phyloP scores from a whole-genome alignment of 306 rosid genomes.

The Castanea crenata region DNA sequence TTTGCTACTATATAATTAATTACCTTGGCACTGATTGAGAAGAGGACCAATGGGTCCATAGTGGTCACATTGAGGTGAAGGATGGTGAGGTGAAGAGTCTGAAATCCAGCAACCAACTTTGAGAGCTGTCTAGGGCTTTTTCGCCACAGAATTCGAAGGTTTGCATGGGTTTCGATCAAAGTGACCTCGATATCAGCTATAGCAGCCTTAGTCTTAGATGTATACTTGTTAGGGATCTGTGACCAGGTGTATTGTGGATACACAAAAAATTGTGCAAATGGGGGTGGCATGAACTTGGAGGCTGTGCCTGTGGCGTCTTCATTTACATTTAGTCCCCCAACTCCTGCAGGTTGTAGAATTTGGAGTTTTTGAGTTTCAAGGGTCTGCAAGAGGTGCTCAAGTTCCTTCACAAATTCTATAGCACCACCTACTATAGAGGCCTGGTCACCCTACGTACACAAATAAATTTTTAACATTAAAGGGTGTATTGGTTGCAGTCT shows the following conservation, averaged over 20 bases:
- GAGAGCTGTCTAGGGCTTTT: slow-evolving; percentile 52
- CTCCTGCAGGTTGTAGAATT: slow-evolving; percentile 32
- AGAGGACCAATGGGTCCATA: slow-evolving; percentile 61
- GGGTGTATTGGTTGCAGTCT: no score
- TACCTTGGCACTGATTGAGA: slow-evolving; percentile 88
- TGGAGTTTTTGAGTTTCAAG: slow-evolving; percentile 78
- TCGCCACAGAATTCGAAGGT: slow-evolving; percentile 60
- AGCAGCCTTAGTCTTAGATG: slow-evolving; percentile 57
- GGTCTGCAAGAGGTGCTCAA: slow-evolving; percentile 67
- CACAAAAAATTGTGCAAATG: slow-evolving; percentile 60
- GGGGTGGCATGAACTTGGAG: slow-evolving; percentile 34
- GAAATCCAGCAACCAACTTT: slow-evolving; percentile 68
- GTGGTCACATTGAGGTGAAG: slow-evolving; percentile 86
- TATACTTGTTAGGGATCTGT: slow-evolving; percentile 54
- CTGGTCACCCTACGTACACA: slow-evolving; percentile 73
- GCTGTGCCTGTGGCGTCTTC: slow-evolving; percentile 26
- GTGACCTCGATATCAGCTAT: slow-evolving; percentile 91
- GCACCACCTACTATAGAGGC: slow-evolving; percentile 98
- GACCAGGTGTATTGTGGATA: slow-evolving; percentile 67
- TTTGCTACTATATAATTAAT: neutral
- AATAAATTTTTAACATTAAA: neutral
- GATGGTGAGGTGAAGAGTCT: slow-evolving; percentile 58
- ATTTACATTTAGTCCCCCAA: slow-evolving; percentile 17
- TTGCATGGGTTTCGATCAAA: slow-evolving; percentile 87
- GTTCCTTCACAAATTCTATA: slow-evolving; percentile 82